Conservation (phyloP, 1,139 yeast species). For the Fermentozyma sake region DNA sequence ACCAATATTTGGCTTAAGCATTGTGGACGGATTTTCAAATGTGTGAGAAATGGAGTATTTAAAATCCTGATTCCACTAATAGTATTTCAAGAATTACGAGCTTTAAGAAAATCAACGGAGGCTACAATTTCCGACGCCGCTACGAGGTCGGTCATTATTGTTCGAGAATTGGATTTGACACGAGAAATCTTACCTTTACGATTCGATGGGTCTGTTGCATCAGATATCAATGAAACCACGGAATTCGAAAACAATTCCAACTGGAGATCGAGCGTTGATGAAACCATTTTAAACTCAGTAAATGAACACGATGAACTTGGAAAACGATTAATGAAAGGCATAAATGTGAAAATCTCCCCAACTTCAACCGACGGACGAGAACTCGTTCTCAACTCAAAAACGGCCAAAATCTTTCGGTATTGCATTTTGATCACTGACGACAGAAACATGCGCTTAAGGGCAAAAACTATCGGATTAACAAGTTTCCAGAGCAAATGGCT, state of each 20-base stretch:
- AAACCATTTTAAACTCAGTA: conserved; percentile 54
- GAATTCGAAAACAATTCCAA: conserved; percentile 63
- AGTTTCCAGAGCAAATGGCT: conserved; percentile 62
- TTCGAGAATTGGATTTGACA: conserved; percentile 61
- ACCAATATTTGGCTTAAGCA: conserved; percentile 81
- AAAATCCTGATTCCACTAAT: conserved; percentile 63
- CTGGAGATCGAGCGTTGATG: conserved; percentile 59
- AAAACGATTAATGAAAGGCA: conserved; percentile 34
- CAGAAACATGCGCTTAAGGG: conserved; percentile 63
- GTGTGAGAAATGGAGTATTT: conserved; percentile 57
- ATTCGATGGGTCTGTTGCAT: conserved; percentile 54
- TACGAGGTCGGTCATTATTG: conserved; percentile 70
- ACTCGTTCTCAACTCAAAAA: conserved; percentile 24
- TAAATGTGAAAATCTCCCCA: conserved; percentile 19
- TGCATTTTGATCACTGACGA: conserved; percentile 70
- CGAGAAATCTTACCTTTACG: conserved; percentile 47
- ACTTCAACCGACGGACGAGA: conserved; percentile 2
- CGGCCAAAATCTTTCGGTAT: conserved; percentile 45
- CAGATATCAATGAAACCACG: conserved; percentile 50
- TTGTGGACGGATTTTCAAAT: conserved; percentile 70
- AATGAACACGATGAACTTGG: conserved; percentile 44
- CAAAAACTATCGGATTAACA: conserved; percentile 54
- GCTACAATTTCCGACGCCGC: conserved; percentile 78
- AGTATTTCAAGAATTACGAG: conserved; percentile 73
- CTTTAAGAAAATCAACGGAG: conserved; percentile 69